Percentiles rank a stretch among this genome's conserved stretches.
Evolutionary conservation across 139 green algal genomes (phyloP).

Genomic region (Tetraselmis chui): DNA sequence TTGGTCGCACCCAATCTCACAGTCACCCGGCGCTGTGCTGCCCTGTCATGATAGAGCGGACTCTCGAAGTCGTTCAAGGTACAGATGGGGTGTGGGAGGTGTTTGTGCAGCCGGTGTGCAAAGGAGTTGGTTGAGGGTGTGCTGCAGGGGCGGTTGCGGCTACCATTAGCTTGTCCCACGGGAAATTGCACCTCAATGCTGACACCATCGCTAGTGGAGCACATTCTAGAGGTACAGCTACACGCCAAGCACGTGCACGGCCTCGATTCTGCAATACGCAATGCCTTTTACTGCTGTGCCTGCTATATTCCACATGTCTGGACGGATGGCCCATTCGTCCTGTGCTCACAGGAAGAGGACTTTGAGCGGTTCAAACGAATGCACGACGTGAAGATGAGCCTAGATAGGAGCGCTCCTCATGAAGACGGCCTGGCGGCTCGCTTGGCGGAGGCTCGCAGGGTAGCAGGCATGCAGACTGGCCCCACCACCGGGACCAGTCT

Average conservation of each 20-base stretch:
- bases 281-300: too few species aligned
- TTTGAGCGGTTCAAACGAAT: background rate
- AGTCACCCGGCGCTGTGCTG: too few species aligned
- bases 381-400: background rate
- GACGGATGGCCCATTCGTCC: background rate
- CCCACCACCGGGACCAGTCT: background rate
- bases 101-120: background rate
- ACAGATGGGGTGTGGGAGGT: background rate
- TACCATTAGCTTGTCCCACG: background rate
- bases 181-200: background rate
- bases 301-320: too few species aligned
- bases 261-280: too few species aligned
- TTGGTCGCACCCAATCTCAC: too few species aligned
- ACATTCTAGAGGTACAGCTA: background rate
- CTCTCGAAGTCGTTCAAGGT: background rate
- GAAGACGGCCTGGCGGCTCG: background rate
- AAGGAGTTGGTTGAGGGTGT: background rate
- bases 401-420: background rate
- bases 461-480: background rate
- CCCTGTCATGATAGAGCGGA: too few species aligned
- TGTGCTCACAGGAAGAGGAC: background rate
- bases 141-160: background rate
- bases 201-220: background rate
- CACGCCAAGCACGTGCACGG: too few species aligned
- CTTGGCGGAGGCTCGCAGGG: background rate